Base-by-base conservation (phyloP, 495 filamentous ascomycete species). In the Podospora conica region DNA sequence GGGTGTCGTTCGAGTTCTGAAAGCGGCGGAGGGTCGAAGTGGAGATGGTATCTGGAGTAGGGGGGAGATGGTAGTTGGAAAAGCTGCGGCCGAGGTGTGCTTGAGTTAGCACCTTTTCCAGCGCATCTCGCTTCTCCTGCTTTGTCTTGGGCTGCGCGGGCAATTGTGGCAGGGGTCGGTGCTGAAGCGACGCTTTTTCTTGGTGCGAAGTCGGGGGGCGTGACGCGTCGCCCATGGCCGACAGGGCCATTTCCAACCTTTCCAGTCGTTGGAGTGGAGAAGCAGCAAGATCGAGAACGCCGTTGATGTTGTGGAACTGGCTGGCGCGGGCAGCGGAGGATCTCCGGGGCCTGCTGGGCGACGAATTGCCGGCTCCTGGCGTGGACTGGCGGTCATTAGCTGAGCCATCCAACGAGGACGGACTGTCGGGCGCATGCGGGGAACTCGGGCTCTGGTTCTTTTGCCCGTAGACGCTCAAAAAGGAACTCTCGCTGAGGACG, bases 401-500 rank as follows among this genome's bases (percentile, higher is more conserved):
- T 33, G 69, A 68, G 1, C 74, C 76, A 63, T 80, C 77, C 67
- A 74, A 56, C 12, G 65, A 65, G 18, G 66, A 66, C 12, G 72
- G 63, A 40, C 73, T 70, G 8, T 64, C 64, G 0, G 74, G 59
- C 1, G 76, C 69, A 3, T 67, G 65, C 3, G 72, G 68, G 3
- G 64, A 55, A 60, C 66, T 69, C 18, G 70, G 72, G 3, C 67
- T 68, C 31, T 70, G 64, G 23, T 68, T 67, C 64, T 75, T 79
- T 18, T 78, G 74, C 18, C 86, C 89, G 64, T 88, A 87, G 7
- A 91, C 80, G 71, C 87, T 88, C 11, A 90, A 69, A 68, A 93
- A 91, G 29, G 89, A 91, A 70, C 89, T 91, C 74, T 94, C 90
- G 71, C 90, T 93, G 27, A 94, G 81, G 20, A 91, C 82, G 68